phyloP scores from a whole-genome alignment of 2,329 filamentous ascomycete genomes.

The Fusarium penzigii region DNA sequence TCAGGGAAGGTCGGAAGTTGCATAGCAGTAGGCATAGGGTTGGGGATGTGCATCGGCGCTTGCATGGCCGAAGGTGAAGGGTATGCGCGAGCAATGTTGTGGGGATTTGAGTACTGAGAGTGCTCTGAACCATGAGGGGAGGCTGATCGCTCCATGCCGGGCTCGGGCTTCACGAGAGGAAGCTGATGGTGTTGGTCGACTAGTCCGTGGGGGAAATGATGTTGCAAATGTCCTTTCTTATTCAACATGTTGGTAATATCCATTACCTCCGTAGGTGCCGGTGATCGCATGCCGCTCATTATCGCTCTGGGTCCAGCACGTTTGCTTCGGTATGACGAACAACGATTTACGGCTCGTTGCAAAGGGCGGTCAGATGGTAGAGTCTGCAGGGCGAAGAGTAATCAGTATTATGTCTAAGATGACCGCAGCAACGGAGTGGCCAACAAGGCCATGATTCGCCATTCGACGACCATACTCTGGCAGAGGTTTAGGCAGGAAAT shows the following conservation, averaged over 20 bases:
- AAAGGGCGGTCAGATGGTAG: conserved; percentile 26
- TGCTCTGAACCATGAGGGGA: conserved; percentile 63
- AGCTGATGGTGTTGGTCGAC: conserved; percentile 36
- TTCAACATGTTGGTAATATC: conserved; percentile 56
- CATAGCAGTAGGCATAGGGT: conserved; percentile 44
- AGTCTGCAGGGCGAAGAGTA: conserved; percentile 17
- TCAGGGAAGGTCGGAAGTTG: conserved; percentile 44
- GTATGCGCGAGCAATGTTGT: conserved; percentile 51
- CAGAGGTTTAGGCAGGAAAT: not conserved
- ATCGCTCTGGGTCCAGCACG: conserved; percentile 25
- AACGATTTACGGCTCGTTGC: conserved; percentile 25
- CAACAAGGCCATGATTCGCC: not conserved
- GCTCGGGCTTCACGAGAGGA: conserved; percentile 38
- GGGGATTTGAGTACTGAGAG: conserved; percentile 55
- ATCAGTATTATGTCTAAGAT: conserved; percentile 14
- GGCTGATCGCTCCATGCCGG: conserved; percentile 53
- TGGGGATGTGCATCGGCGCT: conserved; percentile 48
- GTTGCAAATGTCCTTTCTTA: conserved; percentile 45
- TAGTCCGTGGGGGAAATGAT: conserved; percentile 32
- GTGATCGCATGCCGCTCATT: conserved; percentile 43
- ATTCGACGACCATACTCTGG: conserved; percentile 5
- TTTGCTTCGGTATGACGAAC: conserved; percentile 18
- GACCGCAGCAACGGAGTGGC: not conserved
- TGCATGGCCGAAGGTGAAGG: conserved; percentile 57
- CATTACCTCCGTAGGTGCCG: conserved; percentile 51